These are phyloP conservation scores for Elsinoe necatrix DNA, from an alignment of 2,329 filamentous ascomycete genomes.

Conservation along the genomic window DNA sequence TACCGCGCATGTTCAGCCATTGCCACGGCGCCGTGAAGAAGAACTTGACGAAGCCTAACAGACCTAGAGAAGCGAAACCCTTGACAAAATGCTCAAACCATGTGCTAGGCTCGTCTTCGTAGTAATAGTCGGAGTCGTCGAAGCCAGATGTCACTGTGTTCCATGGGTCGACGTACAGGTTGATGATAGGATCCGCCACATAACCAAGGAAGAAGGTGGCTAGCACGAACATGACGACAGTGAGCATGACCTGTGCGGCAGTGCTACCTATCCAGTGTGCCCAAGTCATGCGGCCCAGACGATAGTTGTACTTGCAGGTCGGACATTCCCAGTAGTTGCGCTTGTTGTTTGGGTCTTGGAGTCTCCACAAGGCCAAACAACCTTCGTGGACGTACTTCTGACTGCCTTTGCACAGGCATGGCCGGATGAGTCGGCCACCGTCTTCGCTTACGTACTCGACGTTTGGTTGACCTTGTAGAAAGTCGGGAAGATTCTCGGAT, in stretches of 20 bases:
- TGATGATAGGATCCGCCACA: conserved; percentile 84
- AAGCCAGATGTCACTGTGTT: conserved; percentile 27
- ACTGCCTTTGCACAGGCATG: conserved; percentile 88
- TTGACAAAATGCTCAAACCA: conserved; percentile 85
- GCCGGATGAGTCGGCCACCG: conserved; percentile 71
- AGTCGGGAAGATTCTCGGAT: conserved; percentile 44
- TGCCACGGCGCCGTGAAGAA: conserved; percentile 66
- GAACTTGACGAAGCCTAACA: conserved; percentile 77
- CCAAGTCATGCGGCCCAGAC: conserved; percentile 67
- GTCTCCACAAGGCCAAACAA: conserved; percentile 76
- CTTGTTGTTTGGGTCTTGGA: conserved; percentile 56
- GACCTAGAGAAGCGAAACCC: conserved; percentile 78
- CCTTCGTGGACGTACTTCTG: conserved; percentile 91
- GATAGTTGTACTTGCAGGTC: conserved; percentile 78
- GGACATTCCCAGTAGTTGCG: conserved; percentile 81
- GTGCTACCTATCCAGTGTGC: conserved; percentile 50
- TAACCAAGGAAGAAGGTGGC: conserved; percentile 81
- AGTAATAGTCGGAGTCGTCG: conserved; percentile 20
- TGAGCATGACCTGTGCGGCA: conserved; percentile 60
- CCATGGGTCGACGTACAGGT: conserved; percentile 72
- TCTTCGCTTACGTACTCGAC: conserved; percentile 67
- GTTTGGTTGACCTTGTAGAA: conserved; percentile 48
- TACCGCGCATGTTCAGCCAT: conserved; percentile 64
- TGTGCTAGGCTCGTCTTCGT: conserved; percentile 45
- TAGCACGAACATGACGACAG: conserved; percentile 59